Percentiles rank a stretch among this genome's conserved stretches.
These are phyloP conservation scores for Fusarium incarnatum DNA, from an alignment of 2,329 filamentous ascomycete species.

Conservation along the genomic window DNA sequence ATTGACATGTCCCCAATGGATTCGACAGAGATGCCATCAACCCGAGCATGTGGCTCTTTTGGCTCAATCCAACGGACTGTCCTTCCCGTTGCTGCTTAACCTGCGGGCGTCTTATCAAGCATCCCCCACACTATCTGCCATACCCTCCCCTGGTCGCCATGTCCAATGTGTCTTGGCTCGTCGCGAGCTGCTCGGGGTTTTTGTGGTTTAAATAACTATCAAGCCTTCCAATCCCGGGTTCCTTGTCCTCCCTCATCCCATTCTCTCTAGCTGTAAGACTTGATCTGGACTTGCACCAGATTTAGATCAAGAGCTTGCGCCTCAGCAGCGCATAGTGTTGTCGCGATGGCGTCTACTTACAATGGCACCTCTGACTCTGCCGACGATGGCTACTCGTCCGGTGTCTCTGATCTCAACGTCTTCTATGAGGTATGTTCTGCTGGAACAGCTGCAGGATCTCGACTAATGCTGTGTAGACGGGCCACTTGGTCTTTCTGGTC, in stretches of 20 bases:
- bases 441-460: neutral
- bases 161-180: slow-evolving; percentile 22
- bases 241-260: slow-evolving; percentile 24
- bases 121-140: slow-evolving; percentile 40
- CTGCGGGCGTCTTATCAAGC: slow-evolving; percentile 45
- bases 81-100: slow-evolving; percentile 30
- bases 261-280: slow-evolving; percentile 24
- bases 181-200: slow-evolving; percentile 2
- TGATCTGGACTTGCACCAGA: slow-evolving; percentile 17
- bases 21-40: slow-evolving; percentile 7
- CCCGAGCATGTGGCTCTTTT: slow-evolving; percentile 14
- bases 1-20: neutral
- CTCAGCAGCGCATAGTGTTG: slow-evolving; percentile 7
- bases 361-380: slow-evolving; percentile 63
- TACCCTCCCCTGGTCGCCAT: slow-evolving; percentile 34
- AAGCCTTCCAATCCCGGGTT: slow-evolving; percentile 34
- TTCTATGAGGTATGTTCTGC: slow-evolving; percentile 76
- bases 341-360: slow-evolving; percentile 56
- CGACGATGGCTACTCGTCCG: slow-evolving; percentile 63
- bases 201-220: slow-evolving; percentile 35
- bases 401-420: slow-evolving; percentile 79
- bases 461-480: slow-evolving; percentile 63
- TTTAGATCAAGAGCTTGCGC: slow-evolving; percentile 28
- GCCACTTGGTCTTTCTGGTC: slow-evolving; percentile 86
- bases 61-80: slow-evolving; percentile 8